Evolutionary conservation across 352 stramenopile genomes (phyloP), one percentile per base, ranked within the genome.

Genomic region (Phytophthora meadii): DNA sequence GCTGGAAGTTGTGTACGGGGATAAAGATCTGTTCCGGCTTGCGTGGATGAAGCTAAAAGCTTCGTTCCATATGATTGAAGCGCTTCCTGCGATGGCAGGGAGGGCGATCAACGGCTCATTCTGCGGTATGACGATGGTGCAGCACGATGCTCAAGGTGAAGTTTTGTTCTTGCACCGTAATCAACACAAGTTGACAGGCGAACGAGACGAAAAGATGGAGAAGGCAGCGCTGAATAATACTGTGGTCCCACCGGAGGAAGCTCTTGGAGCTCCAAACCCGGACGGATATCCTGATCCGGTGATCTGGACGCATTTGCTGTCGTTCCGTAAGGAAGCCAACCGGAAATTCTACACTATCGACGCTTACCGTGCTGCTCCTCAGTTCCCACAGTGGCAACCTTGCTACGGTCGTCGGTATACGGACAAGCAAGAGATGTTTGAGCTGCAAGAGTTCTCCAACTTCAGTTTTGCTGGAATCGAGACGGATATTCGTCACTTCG

Each of bases 291-390:
- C 70, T 15, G 77, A 87, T 47, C 79, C 74, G 2, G 65, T 74
- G 9, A 79, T 91, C 45, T 88, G 83, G 76, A 90, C 84, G 19
- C 82, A 91, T 42, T 55, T 93, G 44, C 54, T 87, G 61, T 76
- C 82, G 52, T 82, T 89, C 70, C 74, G 80, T 36, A 74, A 73
- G 19, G 77, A 61, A 11, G 69, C 65, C 0, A 67, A 53, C 14
- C 62, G 63, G 4, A 66, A 44, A 27, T 53, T 85, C 40, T 88
- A 87, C 62, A 65, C 55, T 25, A 71, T 90, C 22, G 79, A 88
- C 40, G 81, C 84, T 50, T 90, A 77, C 51, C 62, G 81, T 19
- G 77, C 64, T 39, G 52, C 42, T 5, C 55, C 66, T 10, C 39
- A 65, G 17, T 81, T 86, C 19, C 76, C 76, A 8, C 39, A 76